Percentiles rank a stretch among this genome's conserved stretches.
These are phyloP conservation scores for Cyclostephanos tholiformis DNA, from an alignment of 108 stramenopile genomes.

Conservation along the genomic window DNA sequence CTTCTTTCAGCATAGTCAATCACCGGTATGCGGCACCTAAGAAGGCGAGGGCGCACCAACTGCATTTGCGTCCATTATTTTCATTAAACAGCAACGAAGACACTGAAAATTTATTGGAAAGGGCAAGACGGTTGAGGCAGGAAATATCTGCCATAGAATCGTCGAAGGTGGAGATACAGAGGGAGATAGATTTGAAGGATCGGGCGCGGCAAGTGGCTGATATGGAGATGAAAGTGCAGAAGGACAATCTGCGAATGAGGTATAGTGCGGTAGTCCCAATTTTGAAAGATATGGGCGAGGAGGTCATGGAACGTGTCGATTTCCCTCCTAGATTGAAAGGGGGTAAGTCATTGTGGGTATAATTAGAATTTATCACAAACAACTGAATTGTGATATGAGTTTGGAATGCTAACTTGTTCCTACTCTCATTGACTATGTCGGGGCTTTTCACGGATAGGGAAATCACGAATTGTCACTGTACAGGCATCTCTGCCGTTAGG, in stretches of 20 bases:
- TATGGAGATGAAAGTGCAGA: slow-evolving; percentile 32
- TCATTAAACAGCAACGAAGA: slow-evolving; percentile 21
- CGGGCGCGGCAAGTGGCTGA: slow-evolving; percentile 34
- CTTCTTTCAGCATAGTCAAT: neutral
- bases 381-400: neutral
- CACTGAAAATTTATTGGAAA: slow-evolving; percentile 46
- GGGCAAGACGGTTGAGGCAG: slow-evolving; percentile 55
- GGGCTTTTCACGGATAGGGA: slow-evolving; percentile 10
- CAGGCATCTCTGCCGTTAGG: slow-evolving; percentile 71
- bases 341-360: slow-evolving; percentile 23
- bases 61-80: neutral
- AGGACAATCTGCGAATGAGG: slow-evolving; percentile 33
- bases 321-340: slow-evolving; percentile 67
- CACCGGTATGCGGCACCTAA: neutral
- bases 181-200: slow-evolving; percentile 40
- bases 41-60: neutral
- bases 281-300: slow-evolving; percentile 73
- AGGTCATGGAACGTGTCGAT: slow-evolving; percentile 66
- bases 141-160: slow-evolving; percentile 57
- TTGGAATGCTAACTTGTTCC: slow-evolving; percentile 1
- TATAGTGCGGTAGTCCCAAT: slow-evolving; percentile 80
- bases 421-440: neutral
- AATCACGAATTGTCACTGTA: slow-evolving; percentile 42
- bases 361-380: neutral
- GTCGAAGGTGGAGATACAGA: slow-evolving; percentile 18